Evolutionary conservation across 306 rosid genomes (phyloP).

Genomic region (Rosa multiflora): DNA sequence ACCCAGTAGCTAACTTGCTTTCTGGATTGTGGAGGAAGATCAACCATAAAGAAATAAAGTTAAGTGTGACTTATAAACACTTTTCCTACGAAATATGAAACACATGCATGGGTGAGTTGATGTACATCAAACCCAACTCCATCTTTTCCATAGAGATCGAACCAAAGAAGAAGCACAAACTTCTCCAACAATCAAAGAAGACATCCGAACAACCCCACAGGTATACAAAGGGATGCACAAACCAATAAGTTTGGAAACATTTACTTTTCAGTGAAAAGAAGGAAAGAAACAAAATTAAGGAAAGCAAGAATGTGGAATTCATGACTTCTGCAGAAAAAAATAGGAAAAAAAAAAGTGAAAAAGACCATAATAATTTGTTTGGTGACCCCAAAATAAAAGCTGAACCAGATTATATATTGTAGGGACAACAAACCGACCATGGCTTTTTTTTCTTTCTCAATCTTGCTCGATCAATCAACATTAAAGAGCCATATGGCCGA

Average conservation of each 20-base stretch:
- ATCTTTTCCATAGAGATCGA: neutral
- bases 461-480: neutral
- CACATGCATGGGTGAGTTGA: neutral
- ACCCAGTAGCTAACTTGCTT: neutral
- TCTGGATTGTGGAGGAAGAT: neutral
- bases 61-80: neutral
- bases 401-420: conserved; percentile 9
- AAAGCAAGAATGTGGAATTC: neutral
- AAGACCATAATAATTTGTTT: neutral
- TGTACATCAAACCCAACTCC: neutral
- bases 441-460: neutral
- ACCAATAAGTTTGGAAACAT: neutral
- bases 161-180: neutral
- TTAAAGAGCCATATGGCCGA: neutral
- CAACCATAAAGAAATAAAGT: neutral
- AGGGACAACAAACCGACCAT: conserved; percentile 16
- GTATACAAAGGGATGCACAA: neutral
- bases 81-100: neutral
- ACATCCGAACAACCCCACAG: neutral
- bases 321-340: neutral
- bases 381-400: conserved; percentile 17
- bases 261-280: neutral
- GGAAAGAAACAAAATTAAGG: neutral
- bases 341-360: neutral
- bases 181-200: neutral